Conservation (phyloP, 192 early-diverging fungal species). For the Paraglomus occultum region DNA sequence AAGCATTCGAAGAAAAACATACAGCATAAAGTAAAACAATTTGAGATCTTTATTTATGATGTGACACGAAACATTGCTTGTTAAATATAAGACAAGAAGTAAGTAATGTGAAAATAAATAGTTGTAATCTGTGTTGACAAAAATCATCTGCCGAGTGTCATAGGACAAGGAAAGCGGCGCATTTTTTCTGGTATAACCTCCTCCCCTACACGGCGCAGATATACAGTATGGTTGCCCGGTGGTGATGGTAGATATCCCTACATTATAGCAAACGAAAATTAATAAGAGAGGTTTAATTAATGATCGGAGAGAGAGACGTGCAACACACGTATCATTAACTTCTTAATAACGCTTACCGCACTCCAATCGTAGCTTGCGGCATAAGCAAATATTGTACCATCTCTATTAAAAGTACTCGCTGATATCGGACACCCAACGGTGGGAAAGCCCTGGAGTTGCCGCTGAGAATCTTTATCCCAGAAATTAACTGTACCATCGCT, state of each 20-base stretch:
- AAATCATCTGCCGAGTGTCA: no score
- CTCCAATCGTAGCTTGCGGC: constrained; percentile 86
- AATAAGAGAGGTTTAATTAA: not conserved
- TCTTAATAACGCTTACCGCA: constrained; percentile 44
- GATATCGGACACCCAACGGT: constrained; percentile 66
- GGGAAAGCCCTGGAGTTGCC: constrained; percentile 73
- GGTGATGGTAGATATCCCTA: not conserved
- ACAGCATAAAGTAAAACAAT: constrained; percentile 21
- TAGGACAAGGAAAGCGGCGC: no score
- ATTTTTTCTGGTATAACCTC: constrained; percentile 28
- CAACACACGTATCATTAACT: not conserved
- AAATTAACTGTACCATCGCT: constrained; percentile 85
- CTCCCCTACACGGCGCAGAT: constrained; percentile 21
- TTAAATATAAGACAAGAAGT: no score
- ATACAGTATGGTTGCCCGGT: not conserved
- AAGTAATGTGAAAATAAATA: no score
- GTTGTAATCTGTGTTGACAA: no score
- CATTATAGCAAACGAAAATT: no score
- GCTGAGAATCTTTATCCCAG: constrained; percentile 95
- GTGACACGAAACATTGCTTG: no score
- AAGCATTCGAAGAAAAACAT: constrained; percentile 71
- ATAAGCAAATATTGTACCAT: constrained; percentile 91
- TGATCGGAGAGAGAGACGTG: not conserved
- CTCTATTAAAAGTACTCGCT: constrained; percentile 71
- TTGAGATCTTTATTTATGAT: not conserved